Evolutionary conservation across 371 early-diverging fungal genomes (phyloP).

Genomic region (Mucor indicus): DNA sequence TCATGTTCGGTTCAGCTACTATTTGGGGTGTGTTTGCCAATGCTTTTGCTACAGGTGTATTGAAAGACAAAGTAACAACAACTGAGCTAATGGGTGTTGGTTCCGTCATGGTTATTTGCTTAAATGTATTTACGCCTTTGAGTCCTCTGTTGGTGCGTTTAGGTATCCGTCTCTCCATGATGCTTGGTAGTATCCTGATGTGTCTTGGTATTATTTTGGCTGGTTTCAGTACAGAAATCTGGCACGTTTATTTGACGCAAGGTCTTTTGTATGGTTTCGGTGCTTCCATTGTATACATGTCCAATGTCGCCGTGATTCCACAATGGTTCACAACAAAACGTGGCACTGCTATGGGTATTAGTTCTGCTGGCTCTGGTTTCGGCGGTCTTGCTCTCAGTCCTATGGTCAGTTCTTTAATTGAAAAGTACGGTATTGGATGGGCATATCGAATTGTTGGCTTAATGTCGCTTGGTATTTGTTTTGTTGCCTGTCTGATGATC

Average conservation of each 20-base stretch:
- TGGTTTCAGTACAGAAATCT: slow-evolving; percentile 42
- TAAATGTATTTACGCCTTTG: slow-evolving; percentile 44
- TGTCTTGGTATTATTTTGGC: slow-evolving; percentile 48
- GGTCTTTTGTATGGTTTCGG: slow-evolving; percentile 51
- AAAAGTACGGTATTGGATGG: slow-evolving; percentile 33
- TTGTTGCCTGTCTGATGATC: slow-evolving; percentile 24
- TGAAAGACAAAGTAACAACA: slow-evolving; percentile 34
- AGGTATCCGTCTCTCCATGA: slow-evolving; percentile 37
- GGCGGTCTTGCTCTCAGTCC: slow-evolving; percentile 59
- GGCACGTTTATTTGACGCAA: slow-evolving; percentile 58
- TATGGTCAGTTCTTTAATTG: slow-evolving; percentile 43
- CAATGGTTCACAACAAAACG: slow-evolving; percentile 56
- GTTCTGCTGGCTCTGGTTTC: slow-evolving; percentile 72
- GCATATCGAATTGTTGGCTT: slow-evolving; percentile 37
- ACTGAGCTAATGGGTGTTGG: slow-evolving; percentile 53
- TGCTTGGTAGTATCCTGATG: slow-evolving; percentile 45
- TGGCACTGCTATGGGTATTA: slow-evolving; percentile 62
- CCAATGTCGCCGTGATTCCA: slow-evolving; percentile 33
- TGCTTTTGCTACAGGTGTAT: slow-evolving; percentile 25
- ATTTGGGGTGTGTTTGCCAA: slow-evolving; percentile 44
- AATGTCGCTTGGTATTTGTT: slow-evolving; percentile 35
- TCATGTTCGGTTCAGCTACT: slow-evolving; percentile 35
- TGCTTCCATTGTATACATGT: slow-evolving; percentile 36
- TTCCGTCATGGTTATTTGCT: slow-evolving; percentile 33
- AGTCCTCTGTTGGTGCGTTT: slow-evolving; percentile 35